Conservation (phyloP, 1,284 basidiomycete species). For the Fomitopsis pinicola region DNA sequence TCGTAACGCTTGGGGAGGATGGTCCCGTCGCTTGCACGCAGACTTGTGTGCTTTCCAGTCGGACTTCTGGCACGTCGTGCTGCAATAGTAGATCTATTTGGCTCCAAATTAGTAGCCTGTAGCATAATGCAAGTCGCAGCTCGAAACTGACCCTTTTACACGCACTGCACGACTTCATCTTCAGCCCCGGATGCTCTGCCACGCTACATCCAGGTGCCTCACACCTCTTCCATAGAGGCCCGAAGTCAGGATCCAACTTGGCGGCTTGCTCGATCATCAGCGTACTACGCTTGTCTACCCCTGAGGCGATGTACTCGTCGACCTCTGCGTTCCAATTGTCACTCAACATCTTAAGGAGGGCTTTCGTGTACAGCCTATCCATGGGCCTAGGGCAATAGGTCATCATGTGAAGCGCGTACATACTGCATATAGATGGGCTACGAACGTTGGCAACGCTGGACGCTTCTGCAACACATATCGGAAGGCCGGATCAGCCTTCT, state of each 20-base stretch:
- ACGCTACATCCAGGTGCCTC: constrained; percentile 5
- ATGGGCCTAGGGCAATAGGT: background rate
- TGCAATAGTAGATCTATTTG: background rate
- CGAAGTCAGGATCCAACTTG: constrained; percentile 13
- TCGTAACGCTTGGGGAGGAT: constrained; percentile 1
- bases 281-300: constrained; percentile 3
- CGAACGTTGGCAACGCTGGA: background rate
- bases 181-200: background rate
- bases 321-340: constrained; percentile 11
- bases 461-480: background rate
- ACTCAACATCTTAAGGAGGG: background rate
- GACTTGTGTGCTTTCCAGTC: constrained; percentile 2
- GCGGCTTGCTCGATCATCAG: constrained; percentile 10
- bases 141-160: background rate
- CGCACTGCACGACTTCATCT: background rate
- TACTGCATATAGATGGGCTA: background rate
- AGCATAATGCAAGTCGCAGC: too few relatives aligned
- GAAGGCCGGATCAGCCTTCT: background rate
- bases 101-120: too few relatives aligned
- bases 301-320: constrained; percentile 11
- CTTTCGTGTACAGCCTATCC: background rate
- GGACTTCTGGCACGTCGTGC: constrained; percentile 1
- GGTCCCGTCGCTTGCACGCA: background rate
- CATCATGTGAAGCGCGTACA: background rate
- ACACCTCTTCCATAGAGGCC: constrained; percentile 12